phyloP scores from a whole-genome alignment of 768 basidiomycete species.

The Dendrothele bispora region DNA sequence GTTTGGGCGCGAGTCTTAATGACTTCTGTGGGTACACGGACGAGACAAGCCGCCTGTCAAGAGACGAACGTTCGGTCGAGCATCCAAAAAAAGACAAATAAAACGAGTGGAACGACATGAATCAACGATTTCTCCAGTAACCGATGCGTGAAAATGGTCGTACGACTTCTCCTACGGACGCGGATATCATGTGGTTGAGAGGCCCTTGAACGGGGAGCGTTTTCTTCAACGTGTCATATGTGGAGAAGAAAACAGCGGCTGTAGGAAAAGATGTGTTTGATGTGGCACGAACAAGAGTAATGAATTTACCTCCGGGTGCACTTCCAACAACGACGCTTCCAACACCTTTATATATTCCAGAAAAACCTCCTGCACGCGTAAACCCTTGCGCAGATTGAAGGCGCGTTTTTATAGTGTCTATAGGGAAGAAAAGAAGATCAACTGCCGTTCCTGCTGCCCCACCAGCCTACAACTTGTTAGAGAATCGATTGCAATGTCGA shows the following conservation, averaged over 20 bases:
- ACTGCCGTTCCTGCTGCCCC: slow-evolving; percentile 91
- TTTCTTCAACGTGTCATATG: slow-evolving; percentile 87
- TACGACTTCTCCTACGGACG: slow-evolving; percentile 36
- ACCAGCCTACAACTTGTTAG: too few relatives aligned
- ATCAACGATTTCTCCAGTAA: too few relatives aligned
- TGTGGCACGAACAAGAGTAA: not conserved
- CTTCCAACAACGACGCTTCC: slow-evolving; percentile 94
- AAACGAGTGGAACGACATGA: too few relatives aligned
- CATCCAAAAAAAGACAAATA: too few relatives aligned
- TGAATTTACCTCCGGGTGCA: slow-evolving; percentile 82
- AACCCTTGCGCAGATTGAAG: slow-evolving; percentile 91
- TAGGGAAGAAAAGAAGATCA: slow-evolving; percentile 93
- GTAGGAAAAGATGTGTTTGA: not conserved
- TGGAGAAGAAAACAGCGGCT: slow-evolving; percentile 96
- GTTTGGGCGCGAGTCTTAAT: slow-evolving; percentile 94
- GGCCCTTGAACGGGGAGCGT: slow-evolving; percentile 69
- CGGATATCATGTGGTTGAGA: slow-evolving; percentile 40
- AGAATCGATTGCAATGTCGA: too few relatives aligned
- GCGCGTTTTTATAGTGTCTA: slow-evolving; percentile 96
- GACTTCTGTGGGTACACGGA: slow-evolving; percentile 95
- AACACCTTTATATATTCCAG: slow-evolving; percentile 88
- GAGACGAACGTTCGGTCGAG: too few relatives aligned
- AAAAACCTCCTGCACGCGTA: slow-evolving; percentile 80
- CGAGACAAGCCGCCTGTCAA: slow-evolving; percentile 77
- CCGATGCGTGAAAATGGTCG: slow-evolving; percentile 27